Conservation (phyloP, 352 stramenopile species). For the Globisporangium alternatum region DNA sequence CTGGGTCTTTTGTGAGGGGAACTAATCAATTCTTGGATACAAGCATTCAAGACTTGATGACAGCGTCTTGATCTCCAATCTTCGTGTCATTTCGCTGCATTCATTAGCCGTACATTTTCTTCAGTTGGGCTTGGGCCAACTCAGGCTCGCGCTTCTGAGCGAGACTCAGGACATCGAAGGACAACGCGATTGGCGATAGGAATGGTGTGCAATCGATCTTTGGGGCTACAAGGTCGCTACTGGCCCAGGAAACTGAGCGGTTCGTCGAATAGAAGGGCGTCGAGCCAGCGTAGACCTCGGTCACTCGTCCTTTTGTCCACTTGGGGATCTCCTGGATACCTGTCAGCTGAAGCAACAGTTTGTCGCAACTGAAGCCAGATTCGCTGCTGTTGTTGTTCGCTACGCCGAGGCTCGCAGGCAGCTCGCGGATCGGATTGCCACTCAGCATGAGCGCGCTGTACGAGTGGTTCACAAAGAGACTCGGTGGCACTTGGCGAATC, state of each 20-base stretch:
- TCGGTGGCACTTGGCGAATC: background rate
- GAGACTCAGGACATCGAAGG: background rate
- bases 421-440: background rate
- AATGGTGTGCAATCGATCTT: background rate
- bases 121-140: background rate
- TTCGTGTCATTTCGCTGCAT: background rate
- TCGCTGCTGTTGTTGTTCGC: background rate
- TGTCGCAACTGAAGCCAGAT: background rate
- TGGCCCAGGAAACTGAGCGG: background rate
- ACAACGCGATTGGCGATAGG: background rate
- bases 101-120: background rate
- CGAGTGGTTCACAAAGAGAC: background rate
- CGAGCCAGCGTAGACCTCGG: background rate
- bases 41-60: too few species aligned
- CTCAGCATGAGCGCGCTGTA: constrained; percentile 2
- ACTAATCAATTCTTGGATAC: too few species aligned
- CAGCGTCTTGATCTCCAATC: background rate
- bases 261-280: background rate
- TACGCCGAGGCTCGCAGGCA: background rate
- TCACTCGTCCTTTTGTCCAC: background rate
- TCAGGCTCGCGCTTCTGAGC: background rate
- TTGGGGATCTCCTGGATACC: background rate
- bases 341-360: background rate
- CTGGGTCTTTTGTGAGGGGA: background rate
- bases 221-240: background rate